These are phyloP conservation scores for Heliamphora pulchella DNA, from an alignment of 179 eudicot species.

Conservation along the genomic window DNA sequence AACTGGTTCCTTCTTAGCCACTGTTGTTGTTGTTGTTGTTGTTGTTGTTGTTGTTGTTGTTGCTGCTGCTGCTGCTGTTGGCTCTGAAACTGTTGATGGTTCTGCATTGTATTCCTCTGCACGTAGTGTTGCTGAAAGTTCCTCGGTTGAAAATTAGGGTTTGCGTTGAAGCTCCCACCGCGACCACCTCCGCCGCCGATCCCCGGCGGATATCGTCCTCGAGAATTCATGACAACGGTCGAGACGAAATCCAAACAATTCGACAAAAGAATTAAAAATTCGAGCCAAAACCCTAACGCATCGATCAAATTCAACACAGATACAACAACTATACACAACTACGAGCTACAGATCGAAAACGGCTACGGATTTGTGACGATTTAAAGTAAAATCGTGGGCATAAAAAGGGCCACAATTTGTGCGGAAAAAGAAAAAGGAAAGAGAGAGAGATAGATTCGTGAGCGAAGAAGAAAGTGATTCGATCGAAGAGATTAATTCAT, in stretches of 20 bases:
- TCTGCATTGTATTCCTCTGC: conserved; percentile 29
- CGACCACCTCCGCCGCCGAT: conserved; percentile 44
- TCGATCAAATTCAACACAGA: too few species aligned
- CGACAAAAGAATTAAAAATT: too few species aligned
- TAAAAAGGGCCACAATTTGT: too few species aligned
- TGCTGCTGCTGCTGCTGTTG: conserved; percentile 19
- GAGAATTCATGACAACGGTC: conserved; percentile 21
- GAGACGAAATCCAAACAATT: conserved; percentile 17
- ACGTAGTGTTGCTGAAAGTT: conserved; percentile 32
- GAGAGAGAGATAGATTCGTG: too few species aligned
- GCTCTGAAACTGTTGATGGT: conserved; percentile 22
- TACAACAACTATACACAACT: too few species aligned
- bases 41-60: neutral
- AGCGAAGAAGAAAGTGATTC: too few species aligned
- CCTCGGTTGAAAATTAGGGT: conserved; percentile 35
- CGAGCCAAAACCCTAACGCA: too few species aligned
- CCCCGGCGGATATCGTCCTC: conserved; percentile 44
- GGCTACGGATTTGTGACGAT: too few species aligned
- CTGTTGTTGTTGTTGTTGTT: conserved; percentile 27
- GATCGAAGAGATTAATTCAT: too few species aligned
- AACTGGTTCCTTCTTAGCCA: conserved; percentile 38
- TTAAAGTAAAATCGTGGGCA: too few species aligned
- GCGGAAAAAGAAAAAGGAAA: too few species aligned
- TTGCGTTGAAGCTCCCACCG: conserved; percentile 15
- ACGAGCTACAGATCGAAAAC: too few species aligned